A percentile compares a stretch with the other conserved stretches of the same genome.
These are phyloP conservation scores for Elsinoe fawcettii DNA, from an alignment of 2,329 filamentous ascomycete species.

Conservation along the genomic window DNA sequence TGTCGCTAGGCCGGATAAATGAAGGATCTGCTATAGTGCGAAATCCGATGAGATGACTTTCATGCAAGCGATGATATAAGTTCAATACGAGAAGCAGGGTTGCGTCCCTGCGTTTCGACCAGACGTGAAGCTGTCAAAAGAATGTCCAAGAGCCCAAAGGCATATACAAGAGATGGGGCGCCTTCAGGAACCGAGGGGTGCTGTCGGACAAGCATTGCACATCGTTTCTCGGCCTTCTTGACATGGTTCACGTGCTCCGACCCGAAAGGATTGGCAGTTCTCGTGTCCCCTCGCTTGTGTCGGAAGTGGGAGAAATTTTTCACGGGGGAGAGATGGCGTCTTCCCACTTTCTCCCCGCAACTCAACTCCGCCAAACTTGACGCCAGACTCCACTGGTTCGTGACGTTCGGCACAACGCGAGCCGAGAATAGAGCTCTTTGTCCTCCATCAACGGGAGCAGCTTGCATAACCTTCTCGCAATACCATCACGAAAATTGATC, in stretches of 20 bases:
- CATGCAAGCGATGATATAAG: neutral
- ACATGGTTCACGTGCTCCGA: constrained; percentile 8
- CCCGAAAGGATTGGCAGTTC: neutral
- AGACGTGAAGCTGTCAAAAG: neutral
- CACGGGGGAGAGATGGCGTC: neutral
- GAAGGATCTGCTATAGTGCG: neutral
- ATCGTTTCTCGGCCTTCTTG: neutral
- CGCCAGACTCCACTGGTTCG: neutral
- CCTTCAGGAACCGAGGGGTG: neutral
- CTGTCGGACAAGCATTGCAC: neutral
- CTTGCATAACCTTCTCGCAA: no score
- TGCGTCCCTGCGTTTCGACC: neutral
- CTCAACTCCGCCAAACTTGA: neutral
- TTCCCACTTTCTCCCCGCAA: neutral
- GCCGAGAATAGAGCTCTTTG: neutral
- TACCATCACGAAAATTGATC: no score
- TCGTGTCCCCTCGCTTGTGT: neutral
- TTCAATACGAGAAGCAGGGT: neutral
- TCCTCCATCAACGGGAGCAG: neutral
- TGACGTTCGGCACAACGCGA: neutral
- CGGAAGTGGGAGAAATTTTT: neutral
- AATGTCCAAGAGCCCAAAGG: neutral
- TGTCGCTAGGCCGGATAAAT: constrained; percentile 7
- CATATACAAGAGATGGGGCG: constrained; percentile 1
- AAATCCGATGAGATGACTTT: neutral